phyloP scores from a whole-genome alignment of 176 grass and related monocot genomes.

The Ananas comosus region DNA sequence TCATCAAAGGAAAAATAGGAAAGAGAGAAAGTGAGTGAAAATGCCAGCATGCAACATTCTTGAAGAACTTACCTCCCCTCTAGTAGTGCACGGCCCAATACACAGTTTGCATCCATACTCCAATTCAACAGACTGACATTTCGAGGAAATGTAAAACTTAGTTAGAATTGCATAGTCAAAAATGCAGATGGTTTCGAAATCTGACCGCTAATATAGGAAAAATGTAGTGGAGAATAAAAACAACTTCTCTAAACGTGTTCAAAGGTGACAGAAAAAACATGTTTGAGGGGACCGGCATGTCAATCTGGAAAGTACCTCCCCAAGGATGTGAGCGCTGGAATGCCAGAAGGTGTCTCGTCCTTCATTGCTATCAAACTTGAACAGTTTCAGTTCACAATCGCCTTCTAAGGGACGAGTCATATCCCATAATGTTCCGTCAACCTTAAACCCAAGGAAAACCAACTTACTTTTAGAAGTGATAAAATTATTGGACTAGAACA shows the following conservation, averaged over 20 bases:
- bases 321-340: constrained; percentile 98
- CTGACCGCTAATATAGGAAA: constrained; percentile 1
- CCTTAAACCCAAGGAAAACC: constrained; percentile 13
- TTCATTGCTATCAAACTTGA: constrained; percentile 87
- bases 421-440: constrained; percentile 83
- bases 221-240: constrained; percentile 1
- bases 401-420: constrained; percentile 85
- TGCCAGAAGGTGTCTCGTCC: constrained; percentile 97
- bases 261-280: neutral
- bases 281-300: neutral
- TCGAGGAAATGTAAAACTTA: neutral
- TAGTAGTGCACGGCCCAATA: constrained; percentile 97
- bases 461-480: neutral
- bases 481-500: neutral
- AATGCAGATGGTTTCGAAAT: neutral
- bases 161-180: neutral
- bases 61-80: constrained; percentile 69
- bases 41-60: neutral
- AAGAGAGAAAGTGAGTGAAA: neutral
- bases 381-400: constrained; percentile 71
- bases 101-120: constrained; percentile 96
- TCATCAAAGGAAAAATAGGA: neutral
- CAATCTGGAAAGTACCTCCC: constrained; percentile 45
- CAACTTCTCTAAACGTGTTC: neutral
- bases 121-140: constrained; percentile 60